Evolutionary conservation across 2,329 filamentous ascomycete genomes (phyloP), one percentile per base, ranked within the genome.

Genomic region (Akanthomyces uredinophilus): DNA sequence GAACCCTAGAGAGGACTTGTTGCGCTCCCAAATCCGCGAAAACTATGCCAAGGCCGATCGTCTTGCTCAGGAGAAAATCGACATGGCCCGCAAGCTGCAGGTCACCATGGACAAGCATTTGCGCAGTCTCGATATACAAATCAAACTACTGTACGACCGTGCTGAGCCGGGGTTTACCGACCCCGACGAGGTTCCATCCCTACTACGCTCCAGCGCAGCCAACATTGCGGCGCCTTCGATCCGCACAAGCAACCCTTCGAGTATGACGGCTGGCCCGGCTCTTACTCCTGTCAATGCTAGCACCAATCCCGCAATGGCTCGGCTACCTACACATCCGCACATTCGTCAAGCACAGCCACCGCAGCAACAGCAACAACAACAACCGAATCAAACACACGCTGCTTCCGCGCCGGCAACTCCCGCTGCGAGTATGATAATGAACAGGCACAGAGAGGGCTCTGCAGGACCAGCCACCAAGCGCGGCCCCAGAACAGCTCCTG

Each of bases 51-150:
- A 83, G 66, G 88, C 88, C 59, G 86, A 92, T 65, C 80, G 86
- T 64, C 77, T 95, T 39, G 86, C 91, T 62, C 83, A 86, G 60
- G 90, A 95, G 71, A 95, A 95, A 78, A 80, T 91, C 59, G 81
- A 81, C 3, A 77, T 95, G 35, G 82, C 86, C 4, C 81, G 87
- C 65, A 92, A 89, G 74, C 76, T 86, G 61, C 80, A 85, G 68
- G 70, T 76, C 53, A 77, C 82, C 47, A 79, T 86, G 70, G 85
- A 88, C 70, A 87, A 87, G 68, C 86, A 88, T 75, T 79, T 80
- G 67, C 83, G 77, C 70, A 84, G 78, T 71, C 87, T 83, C 71
- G 89, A 89, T 68, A 71, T 78, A 55, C 83, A 87, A 68, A 81
- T 88, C 67, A 87, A 88, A 69, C 74, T 79, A 52, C 76, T 88